phyloP scores from a whole-genome alignment of 1,284 basidiomycete species.

The Puccinia horiana region DNA sequence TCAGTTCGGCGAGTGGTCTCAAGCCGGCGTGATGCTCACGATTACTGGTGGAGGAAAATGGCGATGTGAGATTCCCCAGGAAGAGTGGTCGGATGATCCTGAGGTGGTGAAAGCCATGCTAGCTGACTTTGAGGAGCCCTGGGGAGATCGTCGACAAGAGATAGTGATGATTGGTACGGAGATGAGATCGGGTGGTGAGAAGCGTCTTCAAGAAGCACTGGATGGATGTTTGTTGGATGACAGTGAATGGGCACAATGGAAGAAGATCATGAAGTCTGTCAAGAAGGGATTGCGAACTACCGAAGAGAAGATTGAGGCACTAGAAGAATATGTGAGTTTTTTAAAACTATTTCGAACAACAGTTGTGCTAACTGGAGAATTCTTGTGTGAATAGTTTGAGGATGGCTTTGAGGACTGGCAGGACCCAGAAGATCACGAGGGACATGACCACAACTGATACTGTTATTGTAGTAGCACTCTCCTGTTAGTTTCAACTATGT shows the following conservation, averaged over 20 bases:
- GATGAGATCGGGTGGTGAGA: conserved; percentile 56
- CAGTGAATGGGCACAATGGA: conserved; percentile 60
- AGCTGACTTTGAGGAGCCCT: conserved; percentile 60
- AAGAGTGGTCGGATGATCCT: conserved; percentile 59
- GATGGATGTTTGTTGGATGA: conserved; percentile 59
- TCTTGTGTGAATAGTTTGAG: not conserved
- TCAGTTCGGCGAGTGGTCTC: conserved; percentile 61
- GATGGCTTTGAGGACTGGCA: conserved; percentile 60
- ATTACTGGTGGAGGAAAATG: conserved; percentile 60
- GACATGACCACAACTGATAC: conserved; percentile 54
- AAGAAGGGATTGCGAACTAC: conserved; percentile 55
- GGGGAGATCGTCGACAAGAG: conserved; percentile 62
- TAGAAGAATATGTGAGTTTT: conserved; percentile 56
- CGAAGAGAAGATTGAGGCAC: conserved; percentile 57
- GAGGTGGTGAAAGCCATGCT: conserved; percentile 59
- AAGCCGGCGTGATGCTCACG: conserved; percentile 61
- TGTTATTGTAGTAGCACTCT: conserved; percentile 36
- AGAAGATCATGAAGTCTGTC: conserved; percentile 59
- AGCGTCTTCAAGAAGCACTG: conserved; percentile 58
- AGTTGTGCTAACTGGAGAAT: not conserved
- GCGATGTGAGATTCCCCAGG: conserved; percentile 59
- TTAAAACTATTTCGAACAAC: not conserved
- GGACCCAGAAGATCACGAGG: conserved; percentile 55
- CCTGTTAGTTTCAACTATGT: too few species aligned
- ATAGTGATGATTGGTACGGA: conserved; percentile 60